These are phyloP conservation scores for Rheum nobile DNA, from an alignment of 148 eudicot species.

Conservation along the genomic window DNA sequence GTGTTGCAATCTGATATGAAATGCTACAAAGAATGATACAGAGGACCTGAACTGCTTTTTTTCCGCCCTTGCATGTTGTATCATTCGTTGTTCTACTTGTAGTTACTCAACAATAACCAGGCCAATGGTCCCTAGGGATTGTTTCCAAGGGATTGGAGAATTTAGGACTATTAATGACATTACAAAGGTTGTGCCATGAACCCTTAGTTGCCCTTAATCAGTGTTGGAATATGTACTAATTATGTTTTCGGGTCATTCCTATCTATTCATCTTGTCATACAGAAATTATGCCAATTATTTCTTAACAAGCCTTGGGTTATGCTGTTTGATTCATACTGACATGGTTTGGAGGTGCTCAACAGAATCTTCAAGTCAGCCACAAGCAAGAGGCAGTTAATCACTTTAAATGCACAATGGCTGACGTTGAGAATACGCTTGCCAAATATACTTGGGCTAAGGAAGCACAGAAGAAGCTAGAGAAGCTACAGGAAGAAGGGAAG, in stretches of 20 bases:
- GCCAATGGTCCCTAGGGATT: not conserved
- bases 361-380: slow-evolving; percentile 65
- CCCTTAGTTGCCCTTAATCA: not conserved
- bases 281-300: not conserved
- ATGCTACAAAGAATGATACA: not conserved
- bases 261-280: not conserved
- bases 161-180: too few species aligned
- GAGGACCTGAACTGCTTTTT: not conserved
- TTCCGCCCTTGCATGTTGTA: not conserved
- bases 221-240: not conserved
- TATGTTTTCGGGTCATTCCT: not conserved
- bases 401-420: slow-evolving; percentile 59
- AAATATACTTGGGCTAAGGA: slow-evolving; percentile 78
- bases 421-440: slow-evolving; percentile 53
- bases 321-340: not conserved
- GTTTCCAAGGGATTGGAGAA: not conserved
- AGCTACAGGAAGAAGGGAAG: slow-evolving; percentile 79
- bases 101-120: too few species aligned
- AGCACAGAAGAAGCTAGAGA: slow-evolving; percentile 61
- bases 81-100: not conserved
- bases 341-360: slow-evolving; percentile 8
- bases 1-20: not conserved
- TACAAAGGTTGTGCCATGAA: too few species aligned
- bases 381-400: slow-evolving; percentile 83
- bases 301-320: not conserved